phyloP scores from a whole-genome alignment of 768 basidiomycete genomes.

The Chlorophyllum brunneum region DNA sequence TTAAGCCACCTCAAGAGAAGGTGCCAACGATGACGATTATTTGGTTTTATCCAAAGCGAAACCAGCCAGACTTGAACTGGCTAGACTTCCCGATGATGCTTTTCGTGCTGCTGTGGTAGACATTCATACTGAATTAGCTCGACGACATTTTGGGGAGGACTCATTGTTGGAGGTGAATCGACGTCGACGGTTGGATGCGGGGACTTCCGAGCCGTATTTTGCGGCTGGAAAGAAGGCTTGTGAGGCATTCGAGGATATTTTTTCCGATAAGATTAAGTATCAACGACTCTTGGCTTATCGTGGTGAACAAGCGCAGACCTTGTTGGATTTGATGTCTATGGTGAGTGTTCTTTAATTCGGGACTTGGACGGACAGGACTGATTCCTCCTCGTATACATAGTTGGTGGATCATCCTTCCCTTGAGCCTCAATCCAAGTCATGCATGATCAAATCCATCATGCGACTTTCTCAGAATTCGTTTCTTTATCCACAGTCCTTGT shows the following conservation, averaged over 20 bases:
- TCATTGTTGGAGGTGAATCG: background rate
- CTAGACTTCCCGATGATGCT: background rate
- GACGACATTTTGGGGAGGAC: slow-evolving; percentile 2
- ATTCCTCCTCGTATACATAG: background rate
- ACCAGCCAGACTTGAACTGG: background rate
- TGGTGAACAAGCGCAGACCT: slow-evolving; percentile 4
- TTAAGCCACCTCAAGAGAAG: too few species aligned
- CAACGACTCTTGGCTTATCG: slow-evolving; percentile 4
- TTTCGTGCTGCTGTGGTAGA: background rate
- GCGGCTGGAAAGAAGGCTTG: slow-evolving; percentile 2
- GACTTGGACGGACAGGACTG: background rate
- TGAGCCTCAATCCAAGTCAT: background rate
- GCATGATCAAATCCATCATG: slow-evolving; percentile 4
- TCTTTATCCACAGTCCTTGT: slow-evolving; percentile 5
- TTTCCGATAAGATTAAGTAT: background rate
- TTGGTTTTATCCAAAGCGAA: slow-evolving; percentile 5
- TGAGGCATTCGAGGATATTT: background rate
- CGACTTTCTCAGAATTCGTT: slow-evolving; percentile 4
- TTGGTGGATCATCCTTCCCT: slow-evolving; percentile 5
- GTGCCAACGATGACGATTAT: background rate
- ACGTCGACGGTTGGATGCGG: background rate
- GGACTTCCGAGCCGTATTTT: slow-evolving; percentile 1
- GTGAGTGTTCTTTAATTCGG: background rate
- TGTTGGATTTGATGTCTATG: slow-evolving; percentile 7
- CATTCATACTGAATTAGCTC: background rate